A percentile compares a stretch with the other conserved stretches of the same genome.
These are phyloP conservation scores for Hyaloscypha bicolor DNA, from an alignment of 495 filamentous ascomycete species.

Conservation along the genomic window DNA sequence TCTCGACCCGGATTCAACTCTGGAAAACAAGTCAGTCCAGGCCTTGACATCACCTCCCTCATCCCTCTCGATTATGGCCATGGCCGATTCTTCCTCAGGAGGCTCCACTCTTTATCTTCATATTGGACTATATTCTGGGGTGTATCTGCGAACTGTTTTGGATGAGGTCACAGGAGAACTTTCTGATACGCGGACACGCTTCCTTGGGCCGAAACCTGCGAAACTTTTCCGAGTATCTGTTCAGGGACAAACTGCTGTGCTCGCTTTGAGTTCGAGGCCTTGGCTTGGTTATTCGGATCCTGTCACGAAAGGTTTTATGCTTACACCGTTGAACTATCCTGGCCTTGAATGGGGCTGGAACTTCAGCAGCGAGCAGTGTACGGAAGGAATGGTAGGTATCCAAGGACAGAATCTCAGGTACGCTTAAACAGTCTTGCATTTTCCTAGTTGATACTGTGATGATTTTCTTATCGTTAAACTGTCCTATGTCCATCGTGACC, in stretches of 20 bases:
- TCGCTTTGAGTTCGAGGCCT: constrained; percentile 86
- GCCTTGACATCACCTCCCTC: constrained; percentile 89
- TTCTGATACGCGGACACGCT: constrained; percentile 90
- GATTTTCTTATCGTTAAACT: constrained; percentile 52
- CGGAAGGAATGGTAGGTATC: constrained; percentile 95
- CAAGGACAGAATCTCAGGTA: constrained; percentile 88
- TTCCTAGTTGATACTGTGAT: constrained; percentile 59
- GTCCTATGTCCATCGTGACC: constrained; percentile 38
- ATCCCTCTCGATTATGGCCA: constrained; percentile 87
- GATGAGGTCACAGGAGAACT: constrained; percentile 95
- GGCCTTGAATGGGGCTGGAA: constrained; percentile 94
- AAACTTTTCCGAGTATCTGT: constrained; percentile 86
- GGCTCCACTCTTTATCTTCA: constrained; percentile 88
- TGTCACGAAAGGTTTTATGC: constrained; percentile 80
- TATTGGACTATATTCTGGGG: constrained; percentile 92
- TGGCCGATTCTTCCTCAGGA: constrained; percentile 76
- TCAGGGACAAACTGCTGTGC: constrained; percentile 80
- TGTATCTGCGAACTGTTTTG: constrained; percentile 90
- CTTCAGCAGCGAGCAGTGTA: constrained; percentile 90
- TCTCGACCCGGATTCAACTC: constrained; percentile 83
- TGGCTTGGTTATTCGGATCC: constrained; percentile 92
- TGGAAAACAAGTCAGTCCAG: constrained; percentile 93
- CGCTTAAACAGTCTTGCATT: constrained; percentile 40
- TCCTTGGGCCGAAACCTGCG: constrained; percentile 85
- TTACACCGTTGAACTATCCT: constrained; percentile 86